Percentiles rank a stretch among this genome's conserved stretches.
phyloP scores from a whole-genome alignment of 768 basidiomycete genomes.

The Lentinus tigrinus region DNA sequence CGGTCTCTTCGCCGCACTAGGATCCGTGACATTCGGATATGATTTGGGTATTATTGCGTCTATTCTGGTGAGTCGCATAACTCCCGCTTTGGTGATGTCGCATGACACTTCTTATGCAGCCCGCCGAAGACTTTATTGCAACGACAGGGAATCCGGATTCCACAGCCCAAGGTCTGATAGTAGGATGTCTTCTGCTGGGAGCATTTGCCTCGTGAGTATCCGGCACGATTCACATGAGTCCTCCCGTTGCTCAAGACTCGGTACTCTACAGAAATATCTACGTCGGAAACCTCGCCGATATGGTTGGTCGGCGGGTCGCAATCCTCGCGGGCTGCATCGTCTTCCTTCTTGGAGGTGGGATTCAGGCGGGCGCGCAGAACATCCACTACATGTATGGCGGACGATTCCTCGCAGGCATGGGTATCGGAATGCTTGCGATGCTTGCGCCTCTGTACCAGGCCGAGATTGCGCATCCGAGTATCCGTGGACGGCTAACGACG shows the following conservation, averaged over 20 bases:
- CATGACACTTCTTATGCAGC: constrained; percentile 3
- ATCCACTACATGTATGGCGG: constrained; percentile 50
- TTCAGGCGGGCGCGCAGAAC: constrained; percentile 46
- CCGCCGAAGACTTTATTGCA: constrained; percentile 19
- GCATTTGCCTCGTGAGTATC: constrained; percentile 20
- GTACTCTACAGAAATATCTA: constrained; percentile 14
- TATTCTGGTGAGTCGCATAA: constrained; percentile 29
- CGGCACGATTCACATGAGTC: too few species aligned
- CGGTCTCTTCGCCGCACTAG: constrained; percentile 43
- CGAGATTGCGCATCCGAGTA: constrained; percentile 57
- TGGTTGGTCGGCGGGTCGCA: constrained; percentile 18
- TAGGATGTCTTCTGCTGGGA: constrained; percentile 24
- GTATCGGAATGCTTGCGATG: constrained; percentile 47
- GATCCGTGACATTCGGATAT: constrained; percentile 44
- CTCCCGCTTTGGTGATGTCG: neutral
- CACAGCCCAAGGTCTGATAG: constrained; percentile 22
- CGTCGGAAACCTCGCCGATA: constrained; percentile 21
- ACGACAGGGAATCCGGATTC: constrained; percentile 20
- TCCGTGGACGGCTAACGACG: constrained; percentile 52
- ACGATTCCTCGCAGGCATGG: constrained; percentile 48
- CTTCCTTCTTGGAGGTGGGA: constrained; percentile 39
- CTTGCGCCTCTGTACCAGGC: constrained; percentile 55
- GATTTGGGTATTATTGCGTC: constrained; percentile 52
- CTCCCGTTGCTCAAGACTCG: too few species aligned
- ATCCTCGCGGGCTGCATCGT: constrained; percentile 25